Percentiles rank a stretch among this genome's conserved stretches.
These are phyloP conservation scores for Ceriops zippeliana DNA, from an alignment of 345 rosid species.

Conservation along the genomic window DNA sequence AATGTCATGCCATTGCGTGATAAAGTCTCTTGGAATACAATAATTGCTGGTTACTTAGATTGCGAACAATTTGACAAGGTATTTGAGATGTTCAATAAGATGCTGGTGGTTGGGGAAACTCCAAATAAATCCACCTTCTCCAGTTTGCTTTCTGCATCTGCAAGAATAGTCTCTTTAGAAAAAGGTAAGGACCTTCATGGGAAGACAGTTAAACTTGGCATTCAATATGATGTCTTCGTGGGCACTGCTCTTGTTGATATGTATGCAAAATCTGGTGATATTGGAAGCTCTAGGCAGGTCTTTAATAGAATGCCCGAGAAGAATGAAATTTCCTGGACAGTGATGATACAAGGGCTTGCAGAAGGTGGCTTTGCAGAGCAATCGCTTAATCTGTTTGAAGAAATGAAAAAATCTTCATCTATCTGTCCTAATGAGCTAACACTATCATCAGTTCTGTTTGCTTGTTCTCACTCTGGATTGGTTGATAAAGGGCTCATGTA, in stretches of 20 bases:
- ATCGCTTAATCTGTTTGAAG: conserved; percentile 41
- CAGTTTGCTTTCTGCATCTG: conserved; percentile 49
- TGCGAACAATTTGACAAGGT: conserved; percentile 33
- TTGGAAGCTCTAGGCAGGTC: conserved; percentile 36
- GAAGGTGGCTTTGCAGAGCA: conserved; percentile 50
- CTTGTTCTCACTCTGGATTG: conserved; percentile 53
- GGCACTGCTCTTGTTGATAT: conserved; percentile 55
- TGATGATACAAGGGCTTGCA: conserved; percentile 55
- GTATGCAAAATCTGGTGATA: conserved; percentile 66
- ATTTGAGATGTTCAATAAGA: conserved; percentile 39
- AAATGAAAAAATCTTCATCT: conserved; percentile 35
- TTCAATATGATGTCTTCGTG: conserved; percentile 33
- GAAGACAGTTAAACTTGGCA: conserved; percentile 42
- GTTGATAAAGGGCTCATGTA: conserved; percentile 43
- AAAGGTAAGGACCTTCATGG: conserved; percentile 59
- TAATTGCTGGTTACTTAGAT: conserved; percentile 50
- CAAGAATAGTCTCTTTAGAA: conserved; percentile 38
- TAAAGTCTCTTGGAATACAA: conserved; percentile 44
- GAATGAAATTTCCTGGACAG: conserved; percentile 49
- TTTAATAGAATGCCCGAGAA: conserved; percentile 40
- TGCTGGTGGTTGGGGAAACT: conserved; percentile 43
- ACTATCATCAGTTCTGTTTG: conserved; percentile 50
- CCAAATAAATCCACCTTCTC: conserved; percentile 46
- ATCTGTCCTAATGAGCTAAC: conserved; percentile 39
- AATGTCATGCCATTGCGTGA: conserved; percentile 34